These are phyloP conservation scores for Podaxis carcinomalis DNA, from an alignment of 768 basidiomycete species.

Conservation along the genomic window DNA sequence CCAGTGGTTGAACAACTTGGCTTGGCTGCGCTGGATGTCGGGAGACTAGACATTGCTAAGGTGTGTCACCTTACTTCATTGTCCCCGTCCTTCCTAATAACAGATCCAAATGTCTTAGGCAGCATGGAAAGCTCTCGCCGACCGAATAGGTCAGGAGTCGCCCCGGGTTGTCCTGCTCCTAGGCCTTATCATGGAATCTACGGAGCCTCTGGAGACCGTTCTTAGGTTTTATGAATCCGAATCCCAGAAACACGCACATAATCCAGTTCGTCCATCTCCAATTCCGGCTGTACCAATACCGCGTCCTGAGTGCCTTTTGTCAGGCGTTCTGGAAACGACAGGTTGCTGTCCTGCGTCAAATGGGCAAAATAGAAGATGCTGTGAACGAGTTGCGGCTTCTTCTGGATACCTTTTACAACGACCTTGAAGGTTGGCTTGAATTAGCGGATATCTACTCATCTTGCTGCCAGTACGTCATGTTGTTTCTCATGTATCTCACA, in stretches of 20 bases:
- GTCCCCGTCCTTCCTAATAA: neutral
- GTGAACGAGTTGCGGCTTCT: slow-evolving; percentile 68
- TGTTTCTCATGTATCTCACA: neutral
- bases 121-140: slow-evolving; percentile 9
- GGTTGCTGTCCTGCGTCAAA: slow-evolving; percentile 63
- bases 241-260: slow-evolving; percentile 61
- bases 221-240: slow-evolving; percentile 64
- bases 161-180: slow-evolving; percentile 74
- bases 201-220: slow-evolving; percentile 50
- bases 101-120: neutral
- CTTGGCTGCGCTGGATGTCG: slow-evolving; percentile 74
- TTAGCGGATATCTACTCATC: slow-evolving; percentile 76
- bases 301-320: neutral
- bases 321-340: slow-evolving; percentile 80
- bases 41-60: slow-evolving; percentile 67
- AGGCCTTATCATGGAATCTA: slow-evolving; percentile 76
- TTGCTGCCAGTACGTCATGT: slow-evolving; percentile 60
- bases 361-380: slow-evolving; percentile 59
- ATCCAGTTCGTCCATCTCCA: slow-evolving; percentile 49
- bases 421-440: slow-evolving; percentile 85
- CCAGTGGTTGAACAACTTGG: slow-evolving; percentile 76
- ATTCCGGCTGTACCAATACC: neutral
- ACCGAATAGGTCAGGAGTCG: slow-evolving; percentile 45
- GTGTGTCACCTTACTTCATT: slow-evolving; percentile 34
- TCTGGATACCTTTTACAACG: slow-evolving; percentile 85